Conservation (phyloP, 2,329 filamentous ascomycete genomes). For the Talaromyces sp. region DNA sequence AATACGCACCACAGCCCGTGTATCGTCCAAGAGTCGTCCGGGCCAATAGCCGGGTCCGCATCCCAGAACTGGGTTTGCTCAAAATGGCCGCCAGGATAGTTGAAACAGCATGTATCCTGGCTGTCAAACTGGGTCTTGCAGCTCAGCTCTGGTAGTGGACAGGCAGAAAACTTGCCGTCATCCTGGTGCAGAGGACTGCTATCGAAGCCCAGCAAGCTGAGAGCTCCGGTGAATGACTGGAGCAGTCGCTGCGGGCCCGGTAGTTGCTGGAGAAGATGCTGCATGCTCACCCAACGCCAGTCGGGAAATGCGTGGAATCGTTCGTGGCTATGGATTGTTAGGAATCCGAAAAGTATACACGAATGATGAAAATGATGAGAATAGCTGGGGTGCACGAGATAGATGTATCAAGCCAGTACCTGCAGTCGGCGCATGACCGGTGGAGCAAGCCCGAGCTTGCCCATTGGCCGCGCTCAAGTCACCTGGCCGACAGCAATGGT, state of each 20-base stretch:
- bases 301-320: background rate
- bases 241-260: constrained; percentile 32
- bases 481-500: background rate
- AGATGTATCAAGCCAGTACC: background rate
- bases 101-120: constrained; percentile 69
- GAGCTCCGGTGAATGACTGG: constrained; percentile 24
- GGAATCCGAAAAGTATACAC: background rate
- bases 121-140: constrained; percentile 59
- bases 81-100: constrained; percentile 64
- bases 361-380: background rate
- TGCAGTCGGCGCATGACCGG: background rate
- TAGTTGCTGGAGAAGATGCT: constrained; percentile 12
- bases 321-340: background rate
- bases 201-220: constrained; percentile 21
- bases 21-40: constrained; percentile 66
- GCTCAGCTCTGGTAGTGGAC: constrained; percentile 44
- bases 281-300: constrained; percentile 1
- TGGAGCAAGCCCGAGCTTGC: background rate
- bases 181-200: constrained; percentile 3
- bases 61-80: constrained; percentile 78
- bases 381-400: background rate
- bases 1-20: constrained; percentile 58
- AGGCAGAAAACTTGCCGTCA: constrained; percentile 18
- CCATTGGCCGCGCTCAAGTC: background rate
- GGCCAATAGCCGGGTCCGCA: constrained; percentile 58